phyloP scores from a whole-genome alignment of 1,284 basidiomycete species.

The Porodaedalea pini region DNA sequence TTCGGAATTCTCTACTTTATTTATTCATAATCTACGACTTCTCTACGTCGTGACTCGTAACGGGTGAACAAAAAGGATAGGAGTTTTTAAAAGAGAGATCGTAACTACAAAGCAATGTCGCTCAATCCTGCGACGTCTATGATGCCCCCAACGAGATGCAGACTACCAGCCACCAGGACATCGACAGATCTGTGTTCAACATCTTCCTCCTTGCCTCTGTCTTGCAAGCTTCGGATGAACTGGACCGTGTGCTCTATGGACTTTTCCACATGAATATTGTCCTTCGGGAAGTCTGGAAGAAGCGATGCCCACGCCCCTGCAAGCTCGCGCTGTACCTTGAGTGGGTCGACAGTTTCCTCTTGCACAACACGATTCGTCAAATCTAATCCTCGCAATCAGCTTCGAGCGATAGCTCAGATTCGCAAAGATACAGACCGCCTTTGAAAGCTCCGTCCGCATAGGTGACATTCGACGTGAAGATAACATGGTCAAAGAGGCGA shows the following conservation, averaged over 20 bases:
- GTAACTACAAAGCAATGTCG: conserved; percentile 47
- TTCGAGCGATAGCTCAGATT: background rate
- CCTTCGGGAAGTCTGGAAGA: conserved; percentile 54
- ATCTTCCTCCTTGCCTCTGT: background rate
- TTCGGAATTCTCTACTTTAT: background rate
- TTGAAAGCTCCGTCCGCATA: conserved; percentile 88
- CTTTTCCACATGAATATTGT: conserved; percentile 73
- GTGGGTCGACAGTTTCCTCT: conserved; percentile 56
- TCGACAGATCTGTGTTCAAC: conserved; percentile 39
- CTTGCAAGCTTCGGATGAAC: conserved; percentile 46
- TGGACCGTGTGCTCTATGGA: conserved; percentile 88
- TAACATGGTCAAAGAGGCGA: conserved; percentile 75
- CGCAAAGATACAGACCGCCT: conserved; percentile 61
- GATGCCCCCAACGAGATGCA: conserved; percentile 93
- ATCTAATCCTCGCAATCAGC: conserved; percentile 43
- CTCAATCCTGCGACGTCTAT: conserved; percentile 86
- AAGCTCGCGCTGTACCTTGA: conserved; percentile 77
- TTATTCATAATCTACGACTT: background rate
- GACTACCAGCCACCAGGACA: conserved; percentile 86
- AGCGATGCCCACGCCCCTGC: conserved; percentile 70
- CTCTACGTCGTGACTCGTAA: background rate
- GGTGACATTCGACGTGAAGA: conserved; percentile 97
- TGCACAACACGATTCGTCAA: conserved; percentile 67
- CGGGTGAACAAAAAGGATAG: conserved; percentile 8
- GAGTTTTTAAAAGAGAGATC: background rate